Percentiles rank a stretch among this genome's conserved stretches.
Evolutionary conservation across 2,329 filamentous ascomycete genomes (phyloP).

Genomic region (Penicillium sp.): DNA sequence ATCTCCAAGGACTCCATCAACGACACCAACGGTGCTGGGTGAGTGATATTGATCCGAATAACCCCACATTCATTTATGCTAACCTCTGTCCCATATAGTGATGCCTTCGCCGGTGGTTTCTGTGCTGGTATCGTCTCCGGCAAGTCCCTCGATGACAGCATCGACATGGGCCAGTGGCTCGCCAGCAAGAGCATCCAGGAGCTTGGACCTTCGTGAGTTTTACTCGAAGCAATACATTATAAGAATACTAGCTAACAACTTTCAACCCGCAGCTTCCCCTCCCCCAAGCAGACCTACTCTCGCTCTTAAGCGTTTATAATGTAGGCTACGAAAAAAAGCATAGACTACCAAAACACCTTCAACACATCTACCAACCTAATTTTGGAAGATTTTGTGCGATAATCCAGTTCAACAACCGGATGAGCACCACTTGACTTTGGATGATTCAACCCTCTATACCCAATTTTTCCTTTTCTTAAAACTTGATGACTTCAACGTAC

Average conservation of each 20-base stretch:
- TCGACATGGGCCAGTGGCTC: slow-evolving; percentile 97
- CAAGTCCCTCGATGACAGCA: slow-evolving; percentile 71
- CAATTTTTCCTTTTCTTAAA: slow-evolving; percentile 26
- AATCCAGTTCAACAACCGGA: slow-evolving; percentile 16
- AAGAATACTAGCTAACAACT: slow-evolving; percentile 18
- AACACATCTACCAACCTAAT: slow-evolving; percentile 21
- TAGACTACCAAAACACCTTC: slow-evolving; percentile 25
- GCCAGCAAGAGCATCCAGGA: slow-evolving; percentile 92
- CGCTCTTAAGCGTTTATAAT: slow-evolving; percentile 25
- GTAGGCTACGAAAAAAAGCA: slow-evolving; percentile 15
- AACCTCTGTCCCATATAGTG: slow-evolving; percentile 49
- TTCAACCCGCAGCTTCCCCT: slow-evolving; percentile 63
- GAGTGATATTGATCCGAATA: slow-evolving; percentile 28
- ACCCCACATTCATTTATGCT: slow-evolving; percentile 4
- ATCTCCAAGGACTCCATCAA: slow-evolving; percentile 78
- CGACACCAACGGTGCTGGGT: slow-evolving; percentile 92
- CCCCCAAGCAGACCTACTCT: slow-evolving; percentile 75
- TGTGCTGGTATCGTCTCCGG: slow-evolving; percentile 84
- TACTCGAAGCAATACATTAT: background rate
- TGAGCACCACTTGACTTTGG: slow-evolving; percentile 24
- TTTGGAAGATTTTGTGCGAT: slow-evolving; percentile 18
- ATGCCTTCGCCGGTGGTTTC: slow-evolving; percentile 95
- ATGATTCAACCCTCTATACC: slow-evolving; percentile 48
- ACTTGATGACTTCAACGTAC: slow-evolving; percentile 33
- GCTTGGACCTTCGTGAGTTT: slow-evolving; percentile 87